Percentiles rank a stretch among this genome's conserved stretches.
Evolutionary conservation across 1,139 yeast species (phyloP).

Genomic region (Blastobotrys niveus): DNA sequence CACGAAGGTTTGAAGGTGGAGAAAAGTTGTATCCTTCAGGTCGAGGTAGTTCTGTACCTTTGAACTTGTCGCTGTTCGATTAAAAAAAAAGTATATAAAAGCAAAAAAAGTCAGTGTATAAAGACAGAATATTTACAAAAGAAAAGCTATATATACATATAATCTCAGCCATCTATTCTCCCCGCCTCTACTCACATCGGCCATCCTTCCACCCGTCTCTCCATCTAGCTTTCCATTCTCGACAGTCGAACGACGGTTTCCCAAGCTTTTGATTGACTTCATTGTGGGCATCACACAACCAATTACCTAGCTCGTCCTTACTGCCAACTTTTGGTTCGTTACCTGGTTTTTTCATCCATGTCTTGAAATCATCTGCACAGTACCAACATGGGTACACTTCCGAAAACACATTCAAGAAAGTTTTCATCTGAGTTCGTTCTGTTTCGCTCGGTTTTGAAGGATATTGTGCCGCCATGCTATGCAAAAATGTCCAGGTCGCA

Average conservation of each 20-base stretch:
- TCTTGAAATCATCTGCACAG: conserved; percentile 81
- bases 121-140: too few species aligned
- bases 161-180: too few species aligned
- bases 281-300: conserved; percentile 96
- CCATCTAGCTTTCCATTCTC: conserved; percentile 92
- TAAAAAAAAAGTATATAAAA: conserved; percentile 15
- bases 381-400: conserved; percentile 90
- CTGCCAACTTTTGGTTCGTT: conserved; percentile 62
- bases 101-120: not conserved
- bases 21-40: conserved; percentile 90
- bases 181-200: conserved; percentile 27
- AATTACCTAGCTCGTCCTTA: conserved; percentile 75
- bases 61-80: conserved; percentile 50
- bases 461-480: conserved; percentile 83
- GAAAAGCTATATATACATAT: too few species aligned
- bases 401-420: conserved; percentile 66
- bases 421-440: conserved; percentile 66
- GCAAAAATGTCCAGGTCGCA: conserved; percentile 89
- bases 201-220: conserved; percentile 41
- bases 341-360: conserved; percentile 45
- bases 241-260: conserved; percentile 79
- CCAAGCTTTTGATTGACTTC: conserved; percentile 80
- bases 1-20: conserved; percentile 65
- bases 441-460: conserved; percentile 60
- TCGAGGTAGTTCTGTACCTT: conserved; percentile 88